These are phyloP conservation scores for Globisporangium carolinianum DNA, from an alignment of 352 stramenopile genomes.

Conservation along the genomic window DNA sequence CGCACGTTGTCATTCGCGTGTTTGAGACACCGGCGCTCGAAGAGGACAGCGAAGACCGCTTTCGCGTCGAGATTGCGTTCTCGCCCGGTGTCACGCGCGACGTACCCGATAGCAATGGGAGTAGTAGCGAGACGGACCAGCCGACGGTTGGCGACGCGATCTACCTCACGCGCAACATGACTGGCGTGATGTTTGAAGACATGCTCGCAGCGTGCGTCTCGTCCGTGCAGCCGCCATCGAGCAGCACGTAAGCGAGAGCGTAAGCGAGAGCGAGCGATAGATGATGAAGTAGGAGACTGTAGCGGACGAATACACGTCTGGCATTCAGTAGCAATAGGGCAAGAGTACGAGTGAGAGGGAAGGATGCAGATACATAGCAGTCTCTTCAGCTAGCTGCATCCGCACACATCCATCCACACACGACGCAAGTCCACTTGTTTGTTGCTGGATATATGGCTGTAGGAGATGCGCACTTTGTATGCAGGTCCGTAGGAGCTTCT, in stretches of 20 bases:
- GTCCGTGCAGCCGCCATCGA: conserved; percentile 41
- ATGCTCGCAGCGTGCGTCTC: conserved; percentile 82
- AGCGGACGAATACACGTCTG: too few species aligned
- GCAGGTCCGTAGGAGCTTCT: background rate
- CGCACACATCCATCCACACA: too few species aligned
- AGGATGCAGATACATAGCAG: background rate
- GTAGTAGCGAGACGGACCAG: background rate
- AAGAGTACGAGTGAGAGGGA: background rate
- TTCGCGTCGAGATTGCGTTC: conserved; percentile 83
- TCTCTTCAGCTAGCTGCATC: too few species aligned
- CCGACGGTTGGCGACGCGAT: conserved; percentile 57
- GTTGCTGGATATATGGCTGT: too few species aligned
- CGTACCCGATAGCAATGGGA: conserved; percentile 9
- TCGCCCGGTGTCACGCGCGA: conserved; percentile 61
- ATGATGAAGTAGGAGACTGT: background rate
- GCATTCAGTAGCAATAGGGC: too few species aligned
- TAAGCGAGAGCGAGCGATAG: background rate
- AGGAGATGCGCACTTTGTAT: too few species aligned
- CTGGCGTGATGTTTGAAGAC: conserved; percentile 84
- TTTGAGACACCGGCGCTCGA: conserved; percentile 93
- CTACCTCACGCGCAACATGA: conserved; percentile 84
- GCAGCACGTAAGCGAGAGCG: background rate
- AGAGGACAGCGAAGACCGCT: conserved; percentile 78
- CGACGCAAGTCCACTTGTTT: too few species aligned
- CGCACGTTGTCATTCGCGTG: conserved; percentile 97